Percentiles rank a stretch among this genome's conserved stretches.
Conservation (phyloP, 768 basidiomycete genomes). For the Mycena metata region DNA sequence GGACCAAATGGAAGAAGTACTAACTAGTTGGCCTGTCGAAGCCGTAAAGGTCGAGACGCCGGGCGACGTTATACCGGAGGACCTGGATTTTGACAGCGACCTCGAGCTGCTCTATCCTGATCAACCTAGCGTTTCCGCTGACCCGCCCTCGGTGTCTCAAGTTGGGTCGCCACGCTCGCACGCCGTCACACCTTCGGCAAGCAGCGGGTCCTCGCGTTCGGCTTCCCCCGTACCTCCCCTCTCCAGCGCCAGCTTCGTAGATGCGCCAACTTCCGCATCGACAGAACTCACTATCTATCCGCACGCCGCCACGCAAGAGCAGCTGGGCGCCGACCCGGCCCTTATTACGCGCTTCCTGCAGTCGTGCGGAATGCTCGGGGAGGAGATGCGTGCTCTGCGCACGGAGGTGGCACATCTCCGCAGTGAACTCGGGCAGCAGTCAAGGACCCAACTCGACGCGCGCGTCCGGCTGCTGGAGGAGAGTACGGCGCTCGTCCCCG, state of each 20-base stretch:
- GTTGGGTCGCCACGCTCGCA: background rate
- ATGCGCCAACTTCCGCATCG: background rate
- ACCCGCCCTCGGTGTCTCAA: background rate
- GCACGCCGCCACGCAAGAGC: background rate
- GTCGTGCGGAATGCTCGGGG: slow-evolving; percentile 20
- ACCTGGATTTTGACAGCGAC: slow-evolving; percentile 11
- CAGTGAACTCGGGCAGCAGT: background rate
- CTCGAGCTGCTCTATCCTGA: slow-evolving; percentile 26
- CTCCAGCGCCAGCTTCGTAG: slow-evolving; percentile 17
- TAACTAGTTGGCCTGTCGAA: no score
- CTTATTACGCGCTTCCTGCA: slow-evolving; percentile 15
- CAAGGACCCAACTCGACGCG: background rate
- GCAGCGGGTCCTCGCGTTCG: background rate
- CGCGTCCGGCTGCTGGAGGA: slow-evolving; percentile 13
- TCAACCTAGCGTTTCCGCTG: background rate
- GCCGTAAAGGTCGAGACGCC: background rate
- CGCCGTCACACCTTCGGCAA: background rate
- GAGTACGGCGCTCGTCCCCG: background rate
- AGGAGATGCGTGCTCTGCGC: slow-evolving; percentile 24
- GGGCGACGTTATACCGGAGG: background rate
- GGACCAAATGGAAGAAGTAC: background rate
- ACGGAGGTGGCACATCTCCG: slow-evolving; percentile 23
- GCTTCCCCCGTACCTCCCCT: slow-evolving; percentile 11
- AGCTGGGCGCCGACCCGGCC: background rate
- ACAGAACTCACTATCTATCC: background rate